Percentiles rank a stretch among this genome's conserved stretches.
phyloP scores from a whole-genome alignment of 2,329 filamentous ascomycete species.

The Aspergillus tubingensis region DNA sequence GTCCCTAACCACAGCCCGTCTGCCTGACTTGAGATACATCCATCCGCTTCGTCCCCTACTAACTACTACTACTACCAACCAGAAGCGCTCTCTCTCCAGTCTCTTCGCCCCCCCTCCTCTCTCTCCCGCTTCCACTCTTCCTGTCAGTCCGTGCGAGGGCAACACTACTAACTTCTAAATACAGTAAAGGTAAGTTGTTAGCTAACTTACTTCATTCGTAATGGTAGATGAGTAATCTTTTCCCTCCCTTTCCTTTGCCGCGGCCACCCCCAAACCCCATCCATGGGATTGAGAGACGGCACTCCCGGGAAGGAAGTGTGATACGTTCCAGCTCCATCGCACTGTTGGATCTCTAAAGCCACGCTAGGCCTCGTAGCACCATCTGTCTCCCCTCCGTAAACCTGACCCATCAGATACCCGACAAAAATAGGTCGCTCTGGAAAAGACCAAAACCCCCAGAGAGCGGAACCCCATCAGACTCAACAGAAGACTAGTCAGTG shows the following conservation, averaged over 20 bases:
- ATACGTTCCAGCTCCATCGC: not conserved
- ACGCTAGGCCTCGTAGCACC: not conserved
- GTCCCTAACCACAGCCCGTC: not conserved
- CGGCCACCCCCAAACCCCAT: no score
- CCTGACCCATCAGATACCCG: conserved; percentile 1
- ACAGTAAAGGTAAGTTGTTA: no score
- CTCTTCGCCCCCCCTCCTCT: not conserved
- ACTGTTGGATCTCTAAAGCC: not conserved
- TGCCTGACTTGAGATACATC: conserved; percentile 14
- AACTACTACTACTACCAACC: not conserved
- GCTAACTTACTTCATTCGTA: no score
- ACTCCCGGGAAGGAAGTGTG: not conserved
- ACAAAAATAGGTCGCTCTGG: not conserved
- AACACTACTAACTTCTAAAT: no score
- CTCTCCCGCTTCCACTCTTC: not conserved
- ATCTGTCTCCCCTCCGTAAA: not conserved
- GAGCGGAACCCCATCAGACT: not conserved
- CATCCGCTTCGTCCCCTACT: not conserved
- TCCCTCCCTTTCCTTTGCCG: no score
- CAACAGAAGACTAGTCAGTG: not conserved
- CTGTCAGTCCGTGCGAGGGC: not conserved
- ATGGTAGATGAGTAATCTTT: no score
- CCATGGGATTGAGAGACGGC: not conserved
- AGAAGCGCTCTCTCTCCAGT: not conserved
- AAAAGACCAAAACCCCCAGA: not conserved